Evolutionary conservation across 768 basidiomycete species (phyloP), one percentile per base, ranked within the genome.

Genomic region (Hydnum rufescens): DNA sequence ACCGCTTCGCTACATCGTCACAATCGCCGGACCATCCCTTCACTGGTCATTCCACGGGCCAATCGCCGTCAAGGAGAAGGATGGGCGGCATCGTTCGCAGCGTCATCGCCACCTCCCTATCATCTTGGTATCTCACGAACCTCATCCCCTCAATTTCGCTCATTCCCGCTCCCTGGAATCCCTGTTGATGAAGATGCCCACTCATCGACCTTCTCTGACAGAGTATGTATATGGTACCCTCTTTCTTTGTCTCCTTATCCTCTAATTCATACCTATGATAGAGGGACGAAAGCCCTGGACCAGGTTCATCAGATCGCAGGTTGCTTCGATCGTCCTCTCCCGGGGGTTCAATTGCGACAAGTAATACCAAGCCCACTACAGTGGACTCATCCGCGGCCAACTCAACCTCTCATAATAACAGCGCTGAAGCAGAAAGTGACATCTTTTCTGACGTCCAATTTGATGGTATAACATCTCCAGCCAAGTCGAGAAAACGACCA

Each of bases 401-500:
- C 36, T 22, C 36, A 13, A 39, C 36, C 13, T 13, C 13, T 39
- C 36, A 39, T 22, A 13, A 13, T 39, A 22, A 39, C 8, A 47
- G 26, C 44, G 13, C 44, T 8, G 16, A 47, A 47, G 44, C 44
- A 8, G 26, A 16, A 47, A 28, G 26, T 47, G 44, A 26, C 8
- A 8, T 13, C 13, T 13, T 13, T 47, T 13, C 44, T 26, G 55
- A 42, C 53, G 25, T 18, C 53, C 3, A 50, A 53, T 4, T 16
- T 53, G n/a, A 46, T 18, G 26, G 57, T 55, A 39, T 39, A 22
- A 28, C 56, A n/a, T 57, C 52, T 46, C 57, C 57, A 4, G 52
- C 57, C 23, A 57, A 59, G 31, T 54, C 57, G 19, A 58, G 59
- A 0, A 59, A 63, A 51, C 58, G 63, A 39, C 60, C 55, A 4